Evolutionary conservation across 129 eudicot species (phyloP).

Genomic region (Arctium lappa): DNA sequence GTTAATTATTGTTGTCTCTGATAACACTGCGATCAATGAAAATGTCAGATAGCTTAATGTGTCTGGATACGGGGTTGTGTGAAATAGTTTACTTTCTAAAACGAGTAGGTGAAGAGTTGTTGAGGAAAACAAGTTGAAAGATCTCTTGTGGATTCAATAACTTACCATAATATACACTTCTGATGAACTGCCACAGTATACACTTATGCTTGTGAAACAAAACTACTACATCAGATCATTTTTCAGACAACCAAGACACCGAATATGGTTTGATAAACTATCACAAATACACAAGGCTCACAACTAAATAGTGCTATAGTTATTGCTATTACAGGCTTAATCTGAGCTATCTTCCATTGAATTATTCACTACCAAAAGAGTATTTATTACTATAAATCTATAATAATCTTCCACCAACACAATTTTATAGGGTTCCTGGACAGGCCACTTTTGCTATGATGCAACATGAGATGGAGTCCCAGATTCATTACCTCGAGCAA

Average conservation of each 20-base stretch:
- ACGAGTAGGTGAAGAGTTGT: background rate
- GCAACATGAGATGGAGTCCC: constrained; percentile 77
- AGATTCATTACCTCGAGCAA: constrained; percentile 91
- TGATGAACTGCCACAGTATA: background rate
- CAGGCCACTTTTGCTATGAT: constrained; percentile 44
- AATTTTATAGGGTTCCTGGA: constrained; percentile 35
- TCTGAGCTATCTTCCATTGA: background rate
- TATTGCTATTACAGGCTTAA: constrained; percentile 9
- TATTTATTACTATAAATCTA: constrained; percentile 24
- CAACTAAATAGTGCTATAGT: constrained; percentile 3
- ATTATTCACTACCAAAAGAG: constrained; percentile 1
- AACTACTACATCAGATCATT: background rate
- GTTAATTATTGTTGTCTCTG: background rate
- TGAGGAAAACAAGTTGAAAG: background rate
- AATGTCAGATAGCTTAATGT: background rate
- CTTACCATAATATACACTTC: background rate
- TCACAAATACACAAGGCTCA: background rate
- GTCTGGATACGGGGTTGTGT: background rate
- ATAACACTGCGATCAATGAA: no score
- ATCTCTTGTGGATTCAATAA: background rate
- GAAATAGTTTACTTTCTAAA: background rate
- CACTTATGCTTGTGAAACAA: background rate
- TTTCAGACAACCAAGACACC: background rate
- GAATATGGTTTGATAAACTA: background rate
- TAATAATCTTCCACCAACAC: constrained; percentile 34